Conservation (phyloP, 1,284 basidiomycete species). For the Neolentinus lepideus region DNA sequence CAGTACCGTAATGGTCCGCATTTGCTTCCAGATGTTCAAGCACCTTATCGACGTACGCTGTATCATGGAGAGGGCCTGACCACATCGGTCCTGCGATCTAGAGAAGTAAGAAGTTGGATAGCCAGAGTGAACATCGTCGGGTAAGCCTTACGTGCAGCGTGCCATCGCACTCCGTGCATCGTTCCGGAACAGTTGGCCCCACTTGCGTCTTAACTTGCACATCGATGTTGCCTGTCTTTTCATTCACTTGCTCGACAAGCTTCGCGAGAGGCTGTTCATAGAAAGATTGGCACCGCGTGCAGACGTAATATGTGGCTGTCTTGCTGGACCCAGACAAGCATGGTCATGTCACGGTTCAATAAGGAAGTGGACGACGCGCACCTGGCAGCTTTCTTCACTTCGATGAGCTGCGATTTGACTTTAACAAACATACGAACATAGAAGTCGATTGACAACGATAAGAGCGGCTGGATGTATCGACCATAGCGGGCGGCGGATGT, state of each 20-base stretch:
- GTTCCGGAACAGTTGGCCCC: slow-evolving; percentile 62
- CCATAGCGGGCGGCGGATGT: slow-evolving; percentile 90
- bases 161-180: slow-evolving; percentile 80
- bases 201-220: slow-evolving; percentile 64
- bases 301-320: slow-evolving; percentile 78
- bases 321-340: slow-evolving; percentile 41
- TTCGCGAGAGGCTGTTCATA: slow-evolving; percentile 78
- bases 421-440: slow-evolving; percentile 92
- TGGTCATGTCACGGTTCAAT: background rate
- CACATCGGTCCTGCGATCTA: slow-evolving; percentile 95
- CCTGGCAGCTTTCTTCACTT: slow-evolving; percentile 83
- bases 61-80: slow-evolving; percentile 84
- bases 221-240: slow-evolving; percentile 48
- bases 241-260: slow-evolving; percentile 49
- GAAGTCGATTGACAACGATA: slow-evolving; percentile 96
- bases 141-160: slow-evolving; percentile 53
- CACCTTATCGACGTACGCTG: slow-evolving; percentile 67
- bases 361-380: slow-evolving; percentile 26
- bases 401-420: slow-evolving; percentile 68
- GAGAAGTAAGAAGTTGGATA: background rate
- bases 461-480: slow-evolving; percentile 84
- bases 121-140: slow-evolving; percentile 1
- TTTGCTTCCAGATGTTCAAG: slow-evolving; percentile 69
- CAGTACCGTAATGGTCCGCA: slow-evolving; percentile 68
- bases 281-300: slow-evolving; percentile 74